Base-by-base conservation (phyloP, 768 basidiomycete genomes). In the Candolleomyces eurysporus region DNA sequence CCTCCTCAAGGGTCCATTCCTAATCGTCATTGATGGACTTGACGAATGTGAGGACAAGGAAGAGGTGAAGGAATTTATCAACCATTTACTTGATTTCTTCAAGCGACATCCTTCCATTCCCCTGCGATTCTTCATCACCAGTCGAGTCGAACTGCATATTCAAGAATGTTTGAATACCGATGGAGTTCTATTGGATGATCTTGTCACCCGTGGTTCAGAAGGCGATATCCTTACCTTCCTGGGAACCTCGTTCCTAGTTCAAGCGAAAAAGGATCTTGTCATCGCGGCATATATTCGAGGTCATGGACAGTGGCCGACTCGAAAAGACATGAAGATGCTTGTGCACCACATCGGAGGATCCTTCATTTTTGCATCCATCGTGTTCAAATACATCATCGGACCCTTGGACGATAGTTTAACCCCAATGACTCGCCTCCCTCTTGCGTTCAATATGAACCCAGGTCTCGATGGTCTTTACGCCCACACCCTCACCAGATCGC, bases 291-390 rank as follows among this genome's bases (percentile, higher is more conserved):
- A 26, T 43, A 43, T 43, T n/a, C 13, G 8, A 13, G 13, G 16
- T 11, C 16, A 55, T 14, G 31, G 26, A 1, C 5, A 39, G 11
- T 55, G 53, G 53, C 53, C 53, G 5, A 53, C 17, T 17, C 32
- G 26, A 9, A 3, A 42, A n/a, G 30, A 40, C 8, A 6, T 32
- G 13, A 17, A 17, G 14, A 22, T 8, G 19, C 21, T 55, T 31
- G 19, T 55, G n/a, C 19, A 42, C 36, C 53, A 55, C 32, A 42
- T 22, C 11, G 53, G 53, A 1, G 31, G 53, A 14, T 55, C 53
- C 5, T 55, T 39, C 39, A 91, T 55, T 16, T 55, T 55, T 36
- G 14, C 32, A 10, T 32, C 53, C 5, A 55, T 36, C 9, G 6
- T 55, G 13, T 8, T 42, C 36, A 55, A 55, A 36, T 19, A 10